Evolutionary conservation across 768 basidiomycete genomes (phyloP).

Genomic region (Boletus rex-veris): DNA sequence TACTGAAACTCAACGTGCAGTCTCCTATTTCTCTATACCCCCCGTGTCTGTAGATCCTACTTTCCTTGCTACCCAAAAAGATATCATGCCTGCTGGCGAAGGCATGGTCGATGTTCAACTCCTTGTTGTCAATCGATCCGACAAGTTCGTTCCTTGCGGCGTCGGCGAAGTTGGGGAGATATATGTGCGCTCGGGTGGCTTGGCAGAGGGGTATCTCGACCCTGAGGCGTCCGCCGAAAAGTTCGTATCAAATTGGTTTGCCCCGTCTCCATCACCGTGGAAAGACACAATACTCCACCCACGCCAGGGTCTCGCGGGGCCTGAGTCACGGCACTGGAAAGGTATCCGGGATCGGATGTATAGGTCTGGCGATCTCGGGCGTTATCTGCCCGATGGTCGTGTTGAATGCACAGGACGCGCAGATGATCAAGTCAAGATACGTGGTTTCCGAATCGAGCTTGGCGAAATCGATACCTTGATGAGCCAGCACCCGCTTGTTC

Average conservation of each 20-base stretch:
- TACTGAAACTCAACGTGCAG: conserved; percentile 97
- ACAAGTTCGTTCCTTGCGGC: conserved; percentile 81
- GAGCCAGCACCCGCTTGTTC: conserved; percentile 84
- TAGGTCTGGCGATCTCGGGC: conserved; percentile 92
- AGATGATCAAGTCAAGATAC: conserved; percentile 99
- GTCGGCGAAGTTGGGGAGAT: conserved; percentile 98
- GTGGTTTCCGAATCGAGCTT: conserved; percentile 97
- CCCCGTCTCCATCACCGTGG: conserved; percentile 42
- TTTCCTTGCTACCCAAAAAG: conserved; percentile 91
- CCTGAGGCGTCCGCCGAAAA: conserved; percentile 79
- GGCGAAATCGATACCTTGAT: conserved; percentile 98
- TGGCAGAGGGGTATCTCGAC: conserved; percentile 94
- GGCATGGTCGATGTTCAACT: conserved; percentile 99
- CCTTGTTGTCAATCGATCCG: conserved; percentile 88
- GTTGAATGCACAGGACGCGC: conserved; percentile 98
- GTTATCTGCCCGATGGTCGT: conserved; percentile 86
- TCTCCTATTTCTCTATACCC: conserved; percentile 94
- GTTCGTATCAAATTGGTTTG: conserved; percentile 95
- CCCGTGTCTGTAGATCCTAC: conserved; percentile 79
- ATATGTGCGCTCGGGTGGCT: conserved; percentile 92
- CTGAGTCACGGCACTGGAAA: conserved; percentile 84
- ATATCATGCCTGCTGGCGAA: conserved; percentile 95
- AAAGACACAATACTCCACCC: conserved; percentile 75
- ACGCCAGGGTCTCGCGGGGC: conserved; percentile 49
- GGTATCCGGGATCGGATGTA: conserved; percentile 98